A percentile compares a stretch with the other conserved stretches of the same genome.
phyloP scores from a whole-genome alignment of 495 filamentous ascomycete genomes.

The Geopyxis carbonaria region DNA sequence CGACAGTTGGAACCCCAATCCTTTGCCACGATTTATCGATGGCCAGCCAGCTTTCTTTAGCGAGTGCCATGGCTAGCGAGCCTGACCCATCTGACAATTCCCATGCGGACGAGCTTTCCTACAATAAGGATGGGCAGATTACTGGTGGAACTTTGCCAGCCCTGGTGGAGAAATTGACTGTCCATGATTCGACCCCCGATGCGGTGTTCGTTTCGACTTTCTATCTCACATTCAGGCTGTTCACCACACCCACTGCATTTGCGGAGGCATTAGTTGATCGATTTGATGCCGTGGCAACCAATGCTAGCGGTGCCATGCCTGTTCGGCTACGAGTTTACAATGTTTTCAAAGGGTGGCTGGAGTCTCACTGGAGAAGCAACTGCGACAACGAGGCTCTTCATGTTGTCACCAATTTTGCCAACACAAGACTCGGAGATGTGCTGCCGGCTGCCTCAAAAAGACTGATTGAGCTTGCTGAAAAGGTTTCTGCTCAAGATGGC shows the following conservation, averaged over 20 bases:
- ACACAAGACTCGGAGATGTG: slow-evolving; percentile 44
- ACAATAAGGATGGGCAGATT: slow-evolving; percentile 90
- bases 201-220: slow-evolving; percentile 86
- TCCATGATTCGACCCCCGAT: slow-evolving; percentile 84
- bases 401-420: slow-evolving; percentile 63
- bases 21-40: slow-evolving; percentile 15
- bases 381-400: slow-evolving; percentile 57
- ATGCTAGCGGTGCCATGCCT: slow-evolving; percentile 44
- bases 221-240: slow-evolving; percentile 92
- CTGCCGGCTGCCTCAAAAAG: slow-evolving; percentile 65
- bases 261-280: slow-evolving; percentile 69
- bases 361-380: slow-evolving; percentile 82
- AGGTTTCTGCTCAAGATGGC: slow-evolving; percentile 60
- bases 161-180: slow-evolving; percentile 82
- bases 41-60: slow-evolving; percentile 17
- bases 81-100: slow-evolving; percentile 63
- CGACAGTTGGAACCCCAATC: slow-evolving; percentile 18
- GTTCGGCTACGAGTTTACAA: slow-evolving; percentile 90
- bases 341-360: slow-evolving; percentile 90
- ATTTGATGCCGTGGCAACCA: slow-evolving; percentile 79
- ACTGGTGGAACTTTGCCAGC: slow-evolving; percentile 81
- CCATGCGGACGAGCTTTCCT: slow-evolving; percentile 73
- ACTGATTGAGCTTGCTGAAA: slow-evolving; percentile 58
- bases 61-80: slow-evolving; percentile 35
- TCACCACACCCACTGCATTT: slow-evolving; percentile 65